Evolutionary conservation across 495 filamentous ascomycete genomes (phyloP).

Genomic region (Hypoxylon intermedium): DNA sequence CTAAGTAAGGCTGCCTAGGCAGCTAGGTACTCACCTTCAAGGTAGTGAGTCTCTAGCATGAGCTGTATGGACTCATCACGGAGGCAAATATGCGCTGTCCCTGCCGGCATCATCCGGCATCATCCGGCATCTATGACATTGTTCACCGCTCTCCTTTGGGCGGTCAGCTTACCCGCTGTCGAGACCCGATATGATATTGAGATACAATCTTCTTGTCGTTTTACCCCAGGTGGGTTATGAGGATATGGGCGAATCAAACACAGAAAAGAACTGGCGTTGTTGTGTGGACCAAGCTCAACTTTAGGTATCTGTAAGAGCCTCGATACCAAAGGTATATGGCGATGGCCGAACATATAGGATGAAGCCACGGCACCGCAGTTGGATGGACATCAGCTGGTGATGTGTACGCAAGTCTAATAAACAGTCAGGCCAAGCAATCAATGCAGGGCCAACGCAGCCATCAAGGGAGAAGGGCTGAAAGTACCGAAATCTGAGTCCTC

Average conservation of each 20-base stretch:
- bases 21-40: background rate
- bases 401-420: slow-evolving; percentile 20
- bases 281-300: slow-evolving; percentile 4
- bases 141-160: slow-evolving; percentile 33
- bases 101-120: slow-evolving; percentile 18
- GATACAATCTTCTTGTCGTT: slow-evolving; percentile 30
- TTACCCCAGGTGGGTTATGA: too few species aligned
- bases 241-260: too few species aligned
- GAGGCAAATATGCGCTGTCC: slow-evolving; percentile 35
- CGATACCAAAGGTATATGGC: slow-evolving; percentile 27
- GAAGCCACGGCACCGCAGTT: slow-evolving; percentile 31
- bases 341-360: slow-evolving; percentile 29
- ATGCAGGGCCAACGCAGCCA: slow-evolving; percentile 53
- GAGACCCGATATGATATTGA: slow-evolving; percentile 29
- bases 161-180: slow-evolving; percentile 35
- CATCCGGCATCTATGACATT: slow-evolving; percentile 33
- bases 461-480: slow-evolving; percentile 25
- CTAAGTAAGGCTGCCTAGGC: background rate
- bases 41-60: slow-evolving; percentile 21
- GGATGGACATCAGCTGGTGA: slow-evolving; percentile 30
- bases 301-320: slow-evolving; percentile 27
- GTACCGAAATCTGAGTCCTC: slow-evolving; percentile 19
- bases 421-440: slow-evolving; percentile 42
- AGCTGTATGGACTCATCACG: slow-evolving; percentile 18
- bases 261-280: slow-evolving; percentile 14